Base-by-base conservation (phyloP, 768 basidiomycete species). In the Baorangia bicolor region DNA sequence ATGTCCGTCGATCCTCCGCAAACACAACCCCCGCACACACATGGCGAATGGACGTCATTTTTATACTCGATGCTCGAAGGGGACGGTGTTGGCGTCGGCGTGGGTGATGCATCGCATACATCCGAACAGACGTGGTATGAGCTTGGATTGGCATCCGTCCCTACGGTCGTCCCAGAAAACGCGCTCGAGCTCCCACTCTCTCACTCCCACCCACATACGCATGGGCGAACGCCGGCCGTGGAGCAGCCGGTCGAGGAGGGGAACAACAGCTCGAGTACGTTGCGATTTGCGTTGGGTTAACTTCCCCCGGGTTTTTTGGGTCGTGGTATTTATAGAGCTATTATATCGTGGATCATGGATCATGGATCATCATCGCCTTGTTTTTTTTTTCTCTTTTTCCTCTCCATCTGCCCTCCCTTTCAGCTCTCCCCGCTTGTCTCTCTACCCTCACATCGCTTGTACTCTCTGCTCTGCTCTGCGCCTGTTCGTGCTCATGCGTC, bases 21-120 rank as follows among this genome's bases (percentile, higher is more conserved):
- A 0, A 11, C 52, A 7, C 57, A 56, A 21, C 38, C 61, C 1
- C 30, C 49, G 0, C 61, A 56, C 11, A 38, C 64, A 0, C 61
- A 59, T 10, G 69, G 69, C 13, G 69, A 71, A 39, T 71, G 69
- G 69, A 71, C 69, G 0, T 71, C 71, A 5, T 73, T 71, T 43
- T 51, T 71, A 25, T 69, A 71, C 39, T 70, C 69, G 14, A 65
- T 71, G 69, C 71, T 71, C 30, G 69, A 71, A 27, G 66, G 70
- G 14, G 71, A 72, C 21, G 64, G 61, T 3, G 60, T 63, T 3
- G 61, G 60, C 9, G 61, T 52, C 2, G 49, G 59, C 5, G 43
- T 60, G 3, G 61, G 54, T 2, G 40, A 38, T 2, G 23, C 44
- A 1, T 41, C 49, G 6, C 59, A 62, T 4, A 3, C 49, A 0